These are phyloP conservation scores for Citrullus colocynthis DNA, from an alignment of 306 rosid genomes.

Conservation along the genomic window DNA sequence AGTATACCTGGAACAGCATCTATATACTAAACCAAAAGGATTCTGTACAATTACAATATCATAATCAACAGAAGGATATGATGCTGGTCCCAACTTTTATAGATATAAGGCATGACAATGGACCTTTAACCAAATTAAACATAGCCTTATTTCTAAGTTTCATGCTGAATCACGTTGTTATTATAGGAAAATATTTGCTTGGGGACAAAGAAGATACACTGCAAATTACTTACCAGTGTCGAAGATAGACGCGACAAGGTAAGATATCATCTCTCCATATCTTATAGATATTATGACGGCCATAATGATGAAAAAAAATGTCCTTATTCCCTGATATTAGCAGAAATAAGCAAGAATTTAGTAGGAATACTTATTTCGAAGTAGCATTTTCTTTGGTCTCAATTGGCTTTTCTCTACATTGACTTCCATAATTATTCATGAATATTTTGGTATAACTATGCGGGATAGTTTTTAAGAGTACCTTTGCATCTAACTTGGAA, in stretches of 20 bases:
- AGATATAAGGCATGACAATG: not conserved
- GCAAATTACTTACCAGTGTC: conserved; percentile 65
- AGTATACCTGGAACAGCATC: not conserved
- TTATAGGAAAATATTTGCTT: not conserved
- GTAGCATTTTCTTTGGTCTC: not conserved
- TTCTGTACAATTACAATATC: not conserved
- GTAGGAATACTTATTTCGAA: not conserved
- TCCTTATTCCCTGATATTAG: conserved; percentile 58
- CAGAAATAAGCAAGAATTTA: not conserved
- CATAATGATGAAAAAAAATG: conserved; percentile 52
- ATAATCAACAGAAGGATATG: not conserved
- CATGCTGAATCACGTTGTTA: not conserved
- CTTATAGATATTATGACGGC: conserved; percentile 57
- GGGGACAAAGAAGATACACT: not conserved
- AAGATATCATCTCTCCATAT: conserved; percentile 90
- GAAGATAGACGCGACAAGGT: conserved; percentile 86
- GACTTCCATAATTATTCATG: not conserved
- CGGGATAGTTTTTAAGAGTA: conserved; percentile 12
- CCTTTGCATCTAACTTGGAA: conserved; percentile 73
- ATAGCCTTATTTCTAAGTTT: not conserved
- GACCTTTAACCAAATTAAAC: not conserved
- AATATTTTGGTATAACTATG: not conserved
- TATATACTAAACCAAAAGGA: not conserved
- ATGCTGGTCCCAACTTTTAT: not conserved
- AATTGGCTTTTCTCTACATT: not conserved